Evolutionary conservation across 2,329 filamentous ascomycete species (phyloP), one percentile per base, ranked within the genome.

Genomic region (Endothia cerciana): DNA sequence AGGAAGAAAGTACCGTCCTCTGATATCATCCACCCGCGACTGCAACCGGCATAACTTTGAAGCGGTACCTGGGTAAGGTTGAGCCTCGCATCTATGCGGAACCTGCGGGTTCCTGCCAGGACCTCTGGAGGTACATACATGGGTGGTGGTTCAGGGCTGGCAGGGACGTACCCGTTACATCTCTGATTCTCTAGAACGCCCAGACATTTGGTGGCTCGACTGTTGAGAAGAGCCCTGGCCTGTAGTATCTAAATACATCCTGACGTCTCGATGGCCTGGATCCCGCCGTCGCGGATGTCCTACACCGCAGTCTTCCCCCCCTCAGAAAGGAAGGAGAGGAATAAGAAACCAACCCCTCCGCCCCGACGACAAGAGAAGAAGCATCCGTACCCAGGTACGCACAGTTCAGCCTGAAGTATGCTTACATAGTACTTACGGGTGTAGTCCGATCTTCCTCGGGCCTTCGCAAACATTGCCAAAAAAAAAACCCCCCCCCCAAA

Each of bases 51-150:
- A 56, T n/a, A 36, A 56, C 30, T n/a, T 56, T 25, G 55, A 51
- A 51, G 47, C 47, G 47, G 47, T 51, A 51, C 47, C 55, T 60
- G 45, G 64, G 55, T 64, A 56, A 60, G 58, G 56, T 66, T 66
- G 64, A 66, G 64, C 53, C 64, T 66, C 64, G 64, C 47, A 28
- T 51, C 47, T 22, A 25, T 47, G 60, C 64, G 57, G 51, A 22
- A 62, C 47, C 43, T 25, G 47, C 57, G 7, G 33, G 15, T 25
- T 22, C 38, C n/a, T 60, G 59, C 53, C 51, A 15, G 43, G 38
- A 45, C 64, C 64, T 65, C 51, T 17, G 4, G 47, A 28, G 22
- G 45, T 10, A 36, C 33, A 10, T 36, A 36, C 33, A 36, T 36
- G 45, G 19, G 43, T 13, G 11, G 40, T 30, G 3, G 47, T 51